Conservation (phyloP, 169 alveolate species). For the Theileria orientalis region DNA sequence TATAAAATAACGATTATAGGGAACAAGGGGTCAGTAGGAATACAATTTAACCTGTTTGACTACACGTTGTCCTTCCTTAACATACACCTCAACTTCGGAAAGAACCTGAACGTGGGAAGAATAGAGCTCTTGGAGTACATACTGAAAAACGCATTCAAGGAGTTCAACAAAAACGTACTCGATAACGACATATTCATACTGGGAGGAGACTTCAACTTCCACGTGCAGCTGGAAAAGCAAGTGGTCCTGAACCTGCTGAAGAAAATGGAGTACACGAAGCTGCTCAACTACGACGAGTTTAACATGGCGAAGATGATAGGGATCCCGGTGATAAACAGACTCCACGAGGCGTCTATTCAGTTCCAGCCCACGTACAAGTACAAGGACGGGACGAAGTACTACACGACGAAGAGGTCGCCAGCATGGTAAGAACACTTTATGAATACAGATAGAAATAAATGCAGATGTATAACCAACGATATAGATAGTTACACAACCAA, state of each 20-base stretch:
- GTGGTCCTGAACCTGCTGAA: slow-evolving; percentile 43
- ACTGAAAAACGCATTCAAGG: slow-evolving; percentile 42
- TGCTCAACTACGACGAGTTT: slow-evolving; percentile 71
- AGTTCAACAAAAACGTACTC: slow-evolving; percentile 12
- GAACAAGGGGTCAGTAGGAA: slow-evolving; percentile 62
- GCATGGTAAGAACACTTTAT: too few relatives aligned
- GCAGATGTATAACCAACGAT: slow-evolving; percentile 66
- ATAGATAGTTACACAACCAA: not conserved
- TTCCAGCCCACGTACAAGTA: slow-evolving; percentile 91
- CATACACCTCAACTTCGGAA: slow-evolving; percentile 52
- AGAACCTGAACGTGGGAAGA: slow-evolving; percentile 24
- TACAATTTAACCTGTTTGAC: slow-evolving; percentile 26
- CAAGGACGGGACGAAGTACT: slow-evolving; percentile 77
- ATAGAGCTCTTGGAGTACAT: slow-evolving; percentile 32
- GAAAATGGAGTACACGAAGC: slow-evolving; percentile 24
- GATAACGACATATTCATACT: slow-evolving; percentile 77
- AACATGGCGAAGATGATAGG: slow-evolving; percentile 49
- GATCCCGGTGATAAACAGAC: slow-evolving; percentile 10
- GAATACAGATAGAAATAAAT: too few relatives aligned
- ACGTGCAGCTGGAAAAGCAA: slow-evolving; percentile 71
- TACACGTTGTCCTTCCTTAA: slow-evolving; percentile 33
- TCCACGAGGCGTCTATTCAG: slow-evolving; percentile 81
- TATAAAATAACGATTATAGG: slow-evolving; percentile 37
- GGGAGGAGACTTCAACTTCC: slow-evolving; percentile 89
- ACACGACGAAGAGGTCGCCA: slow-evolving; percentile 88